These are phyloP conservation scores for Citrullus amarus DNA, from an alignment of 306 rosid species.

Conservation along the genomic window DNA sequence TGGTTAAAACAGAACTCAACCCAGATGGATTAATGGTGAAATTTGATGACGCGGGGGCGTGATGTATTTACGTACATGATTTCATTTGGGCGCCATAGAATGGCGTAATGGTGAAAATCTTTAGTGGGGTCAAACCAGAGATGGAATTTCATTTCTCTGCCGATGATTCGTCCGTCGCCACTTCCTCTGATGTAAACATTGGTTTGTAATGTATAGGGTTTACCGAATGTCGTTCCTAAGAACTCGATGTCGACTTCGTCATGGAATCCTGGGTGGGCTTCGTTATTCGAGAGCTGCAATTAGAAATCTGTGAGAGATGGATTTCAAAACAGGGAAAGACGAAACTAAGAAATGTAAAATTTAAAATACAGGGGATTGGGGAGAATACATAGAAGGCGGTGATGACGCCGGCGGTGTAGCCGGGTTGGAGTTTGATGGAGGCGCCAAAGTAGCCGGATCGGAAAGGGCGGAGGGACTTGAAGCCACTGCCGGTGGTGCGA, in stretches of 20 bases:
- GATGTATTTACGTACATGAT: conserved; percentile 43
- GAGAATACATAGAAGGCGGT: conserved; percentile 84
- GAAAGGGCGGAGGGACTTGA: conserved; percentile 75
- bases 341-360: background rate
- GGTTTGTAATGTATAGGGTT: conserved; percentile 87
- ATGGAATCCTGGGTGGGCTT: conserved; percentile 92
- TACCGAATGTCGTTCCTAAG: conserved; percentile 91
- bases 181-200: conserved; percentile 92
- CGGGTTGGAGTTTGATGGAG: conserved; percentile 82
- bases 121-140: conserved; percentile 92
- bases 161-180: conserved; percentile 77
- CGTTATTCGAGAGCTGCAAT: conserved; percentile 79
- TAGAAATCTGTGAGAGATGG: background rate
- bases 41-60: background rate
- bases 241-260: conserved; percentile 98
- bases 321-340: background rate
- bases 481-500: conserved; percentile 83
- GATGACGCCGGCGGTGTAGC: conserved; percentile 96
- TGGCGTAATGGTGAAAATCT: conserved; percentile 82
- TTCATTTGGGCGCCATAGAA: conserved; percentile 76
- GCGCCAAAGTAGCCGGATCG: conserved; percentile 90
- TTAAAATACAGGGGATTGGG: background rate
- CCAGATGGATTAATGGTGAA: background rate
- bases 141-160: conserved; percentile 94
- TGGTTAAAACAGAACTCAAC: background rate